phyloP scores from a whole-genome alignment of 1,284 basidiomycete species.

The Leccinum proximum region DNA sequence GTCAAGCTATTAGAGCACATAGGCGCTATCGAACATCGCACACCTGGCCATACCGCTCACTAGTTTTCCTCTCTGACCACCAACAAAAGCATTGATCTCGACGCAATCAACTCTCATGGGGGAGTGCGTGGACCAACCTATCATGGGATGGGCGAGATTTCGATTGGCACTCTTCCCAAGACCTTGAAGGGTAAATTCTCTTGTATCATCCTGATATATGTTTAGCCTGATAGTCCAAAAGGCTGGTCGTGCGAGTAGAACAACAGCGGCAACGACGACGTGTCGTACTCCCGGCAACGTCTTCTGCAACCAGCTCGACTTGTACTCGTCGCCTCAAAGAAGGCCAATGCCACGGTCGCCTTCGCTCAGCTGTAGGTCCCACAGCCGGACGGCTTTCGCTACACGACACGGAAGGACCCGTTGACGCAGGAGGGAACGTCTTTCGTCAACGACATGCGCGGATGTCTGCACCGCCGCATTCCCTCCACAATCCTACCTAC shows the following conservation, averaged over 20 bases:
- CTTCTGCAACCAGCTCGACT: constrained; percentile 67
- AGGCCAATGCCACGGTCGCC: constrained; percentile 46
- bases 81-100: too few species aligned
- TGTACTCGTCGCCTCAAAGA: constrained; percentile 59
- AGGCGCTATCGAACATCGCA: too few species aligned
- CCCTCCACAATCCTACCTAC: constrained; percentile 61
- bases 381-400: constrained; percentile 36
- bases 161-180: too few species aligned
- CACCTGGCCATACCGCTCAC: too few species aligned
- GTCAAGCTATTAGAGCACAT: too few species aligned
- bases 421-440: constrained; percentile 20
- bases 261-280: constrained; percentile 13
- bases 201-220: too few species aligned
- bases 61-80: too few species aligned
- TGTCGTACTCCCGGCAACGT: constrained; percentile 60
- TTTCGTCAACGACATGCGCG: constrained; percentile 35
- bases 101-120: too few species aligned
- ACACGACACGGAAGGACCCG: constrained; percentile 26
- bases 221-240: background rate
- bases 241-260: background rate
- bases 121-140: too few species aligned
- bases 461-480: constrained; percentile 45
- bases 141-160: too few species aligned
- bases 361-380: constrained; percentile 37
- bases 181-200: too few species aligned